Evolutionary conservation across 208 protist species (phyloP).

Genomic region (Naegleria lovaniensis): DNA sequence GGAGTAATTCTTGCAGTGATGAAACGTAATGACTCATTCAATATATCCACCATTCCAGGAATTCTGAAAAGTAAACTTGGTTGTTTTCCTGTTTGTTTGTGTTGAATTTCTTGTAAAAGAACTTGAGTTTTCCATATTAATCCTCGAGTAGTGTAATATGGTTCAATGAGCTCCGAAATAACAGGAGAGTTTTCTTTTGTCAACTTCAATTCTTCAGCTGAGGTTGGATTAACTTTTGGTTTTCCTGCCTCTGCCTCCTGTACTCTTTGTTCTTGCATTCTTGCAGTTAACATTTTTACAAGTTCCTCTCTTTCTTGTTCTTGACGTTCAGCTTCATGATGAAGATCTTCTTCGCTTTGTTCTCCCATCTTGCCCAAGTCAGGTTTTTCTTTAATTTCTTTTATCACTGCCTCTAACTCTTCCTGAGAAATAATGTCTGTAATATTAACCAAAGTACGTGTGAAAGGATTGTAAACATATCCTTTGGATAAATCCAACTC

Average conservation of each 20-base stretch:
- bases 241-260: not conserved
- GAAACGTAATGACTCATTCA: not conserved
- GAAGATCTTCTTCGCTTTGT: not conserved
- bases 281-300: not conserved
- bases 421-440: not conserved
- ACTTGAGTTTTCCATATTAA: not conserved
- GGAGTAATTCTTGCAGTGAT: not conserved
- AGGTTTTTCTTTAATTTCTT: not conserved
- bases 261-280: not conserved
- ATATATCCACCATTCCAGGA: not conserved
- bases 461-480: slow-evolving; percentile 12
- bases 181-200: not conserved
- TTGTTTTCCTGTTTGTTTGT: not conserved
- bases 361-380: not conserved
- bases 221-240: not conserved
- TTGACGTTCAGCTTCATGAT: not conserved
- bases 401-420: not conserved
- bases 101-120: not conserved
- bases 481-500: not conserved
- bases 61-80: not conserved
- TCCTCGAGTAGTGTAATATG: not conserved
- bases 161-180: not conserved
- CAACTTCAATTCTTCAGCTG: not conserved
- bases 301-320: not conserved
- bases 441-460: not conserved